These are phyloP conservation scores for Cladosporium sp. DNA, from an alignment of 2,329 filamentous ascomycete genomes.

Conservation along the genomic window DNA sequence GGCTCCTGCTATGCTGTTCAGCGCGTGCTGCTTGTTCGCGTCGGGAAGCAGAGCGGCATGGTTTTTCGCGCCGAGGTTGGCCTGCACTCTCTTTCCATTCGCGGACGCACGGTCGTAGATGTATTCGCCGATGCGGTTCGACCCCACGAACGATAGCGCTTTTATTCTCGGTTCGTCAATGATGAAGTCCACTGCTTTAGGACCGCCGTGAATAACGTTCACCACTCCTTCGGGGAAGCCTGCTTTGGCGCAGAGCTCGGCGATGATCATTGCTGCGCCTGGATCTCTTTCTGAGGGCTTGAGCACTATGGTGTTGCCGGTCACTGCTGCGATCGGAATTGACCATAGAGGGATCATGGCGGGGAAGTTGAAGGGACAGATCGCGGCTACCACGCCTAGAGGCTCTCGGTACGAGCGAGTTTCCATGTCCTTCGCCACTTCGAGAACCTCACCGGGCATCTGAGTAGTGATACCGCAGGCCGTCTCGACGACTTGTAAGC, in stretches of 20 bases:
- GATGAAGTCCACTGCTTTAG: conserved; percentile 79
- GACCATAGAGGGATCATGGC: conserved; percentile 90
- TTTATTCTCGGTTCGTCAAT: conserved; percentile 81
- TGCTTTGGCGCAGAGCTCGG: conserved; percentile 72
- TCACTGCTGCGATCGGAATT: conserved; percentile 78
- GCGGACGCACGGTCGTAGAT: conserved; percentile 74
- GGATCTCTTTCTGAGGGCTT: conserved; percentile 85
- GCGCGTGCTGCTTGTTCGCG: conserved; percentile 83
- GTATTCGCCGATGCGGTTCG: conserved; percentile 85
- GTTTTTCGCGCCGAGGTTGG: conserved; percentile 85
- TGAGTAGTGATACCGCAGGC: conserved; percentile 76
- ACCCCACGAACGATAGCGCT: conserved; percentile 79
- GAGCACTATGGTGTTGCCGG: conserved; percentile 76
- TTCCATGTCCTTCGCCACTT: conserved; percentile 88
- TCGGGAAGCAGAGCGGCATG: conserved; percentile 79
- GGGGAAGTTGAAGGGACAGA: conserved; percentile 67
- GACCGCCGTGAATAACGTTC: conserved; percentile 76
- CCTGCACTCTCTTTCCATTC: conserved; percentile 84
- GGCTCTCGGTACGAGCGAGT: conserved; percentile 78
- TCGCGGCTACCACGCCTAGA: conserved; percentile 74
- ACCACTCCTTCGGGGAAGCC: conserved; percentile 78
- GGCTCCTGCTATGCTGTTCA: conserved; percentile 78
- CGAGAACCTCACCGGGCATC: conserved; percentile 76
- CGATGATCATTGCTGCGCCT: conserved; percentile 79
- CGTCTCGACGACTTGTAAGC: conserved; percentile 79